Evolutionary conservation across 176 grass and related monocot genomes (phyloP), one percentile per base, ranked within the genome.

Genomic region (Musa troglodytarum): DNA sequence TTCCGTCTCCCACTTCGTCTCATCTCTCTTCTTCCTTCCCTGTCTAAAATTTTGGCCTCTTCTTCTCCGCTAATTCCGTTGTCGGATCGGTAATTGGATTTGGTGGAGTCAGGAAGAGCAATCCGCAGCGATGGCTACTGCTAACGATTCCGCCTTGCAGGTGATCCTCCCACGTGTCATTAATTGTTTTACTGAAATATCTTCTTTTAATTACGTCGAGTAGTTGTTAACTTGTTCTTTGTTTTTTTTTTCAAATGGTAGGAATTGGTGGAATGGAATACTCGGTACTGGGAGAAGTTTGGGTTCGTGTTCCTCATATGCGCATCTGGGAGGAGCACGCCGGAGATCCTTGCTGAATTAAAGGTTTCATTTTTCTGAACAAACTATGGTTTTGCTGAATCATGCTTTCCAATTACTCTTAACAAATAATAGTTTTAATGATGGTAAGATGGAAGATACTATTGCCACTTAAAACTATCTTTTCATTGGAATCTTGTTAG

Each of bases 101-200:
- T 92, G 93, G 82, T 90, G 89, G 93, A 19, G 76, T 81, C 90
- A 87, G 85, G 93, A 96, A 73, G 89, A 96, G 83, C 93, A 96
- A 54, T 92, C 87, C 10, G 78, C 84, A 55, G 89, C 89, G 1
- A 66, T 88, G 53, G 81, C 83, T 53, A 88, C 89, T 20, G 81
- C 83, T 11, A 90, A 70, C 4, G 85, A 86, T 77, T 85, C 77
- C n/a, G 81, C 85, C 2, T 71, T 85, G 6, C 85, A 86, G 87
- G 93, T 92, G 14, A 21, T 19, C 15, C 62, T 74, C 34, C 34
- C 4, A 43, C 4, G 58, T 16, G 54, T 53, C 68, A n/a, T 50
- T 53, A 8, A 2, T 49, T 43, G 73, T 75, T 53, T 76, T 73
- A 21, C 3, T 43, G 28, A 24, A 43, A 43, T 43, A 43, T 43